A percentile compares a stretch with the other conserved stretches of the same genome.
Evolutionary conservation across 139 green algal genomes (phyloP).

Genomic region (Coelastrella sp.): DNA sequence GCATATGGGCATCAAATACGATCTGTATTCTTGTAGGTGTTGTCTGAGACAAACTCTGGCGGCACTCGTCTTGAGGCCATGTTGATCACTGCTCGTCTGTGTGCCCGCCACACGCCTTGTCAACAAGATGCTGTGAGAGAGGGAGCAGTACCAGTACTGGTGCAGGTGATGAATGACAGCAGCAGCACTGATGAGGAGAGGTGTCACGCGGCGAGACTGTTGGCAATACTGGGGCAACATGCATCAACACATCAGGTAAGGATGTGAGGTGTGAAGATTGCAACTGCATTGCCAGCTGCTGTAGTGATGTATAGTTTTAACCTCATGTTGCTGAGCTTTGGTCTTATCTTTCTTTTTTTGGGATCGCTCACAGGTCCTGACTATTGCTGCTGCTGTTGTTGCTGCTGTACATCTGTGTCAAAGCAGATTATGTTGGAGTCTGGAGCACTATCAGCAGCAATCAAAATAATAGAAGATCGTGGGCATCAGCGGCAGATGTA

Average conservation of each 20-base stretch:
- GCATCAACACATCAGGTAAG: slow-evolving; percentile 33
- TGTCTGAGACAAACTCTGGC: not conserved
- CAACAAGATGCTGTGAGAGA: slow-evolving; percentile 43
- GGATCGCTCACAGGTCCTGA: too few species aligned
- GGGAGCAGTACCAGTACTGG: slow-evolving; percentile 30
- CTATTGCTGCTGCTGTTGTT: too few species aligned
- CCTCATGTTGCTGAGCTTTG: not conserved
- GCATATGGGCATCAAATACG: too few species aligned
- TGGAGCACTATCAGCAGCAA: not conserved
- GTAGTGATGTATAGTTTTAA: not conserved
- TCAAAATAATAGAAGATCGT: slow-evolving; percentile 5
- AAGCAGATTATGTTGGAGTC: slow-evolving; percentile 23
- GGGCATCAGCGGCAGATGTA: not conserved
- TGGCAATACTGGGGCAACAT: slow-evolving; percentile 39
- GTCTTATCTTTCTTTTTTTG: too few species aligned
- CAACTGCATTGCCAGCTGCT: not conserved
- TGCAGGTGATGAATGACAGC: slow-evolving; percentile 22
- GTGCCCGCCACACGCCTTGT: not conserved
- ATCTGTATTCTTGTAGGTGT: not conserved
- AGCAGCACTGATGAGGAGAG: slow-evolving; percentile 20
- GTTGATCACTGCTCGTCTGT: slow-evolving; percentile 31
- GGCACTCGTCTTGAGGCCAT: slow-evolving; percentile 13
- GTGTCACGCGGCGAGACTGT: slow-evolving; percentile 20
- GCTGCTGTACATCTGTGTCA: too few species aligned
- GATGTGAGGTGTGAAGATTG: not conserved